Evolutionary conservation across 371 early-diverging fungal genomes (phyloP), one percentile per base, ranked within the genome.

Genomic region (Mortierella sp.): DNA sequence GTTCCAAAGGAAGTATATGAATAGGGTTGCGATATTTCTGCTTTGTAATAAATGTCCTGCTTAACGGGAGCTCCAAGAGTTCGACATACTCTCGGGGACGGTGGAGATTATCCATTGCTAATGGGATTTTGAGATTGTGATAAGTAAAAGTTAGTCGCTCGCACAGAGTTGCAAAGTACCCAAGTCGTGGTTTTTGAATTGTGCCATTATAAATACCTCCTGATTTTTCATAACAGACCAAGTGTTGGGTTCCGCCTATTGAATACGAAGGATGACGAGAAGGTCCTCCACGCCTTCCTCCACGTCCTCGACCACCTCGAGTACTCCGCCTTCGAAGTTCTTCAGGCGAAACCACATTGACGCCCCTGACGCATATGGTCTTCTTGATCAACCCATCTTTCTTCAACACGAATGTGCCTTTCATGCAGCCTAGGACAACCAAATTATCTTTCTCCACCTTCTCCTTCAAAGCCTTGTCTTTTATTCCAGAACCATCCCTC

Each of bases 381-480:
- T 89, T 90, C 66, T 91, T 91, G 63, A 89, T 85, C n/a, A 91
- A 68, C 2, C 91, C 91, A 55, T 89, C 84, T 50, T 80, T 81
- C 67, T 89, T 91, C 67, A 89, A 85, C 0, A 88, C 87, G 63
- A 87, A 91, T 6, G 86, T 80, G 1, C 86, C 75, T 2, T 83
- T 80, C 59, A 83, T 77, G 28, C 84, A 86, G 22, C 78, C 75
- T 33, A 67, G 50, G n/a, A 78, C 79, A 33, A 76, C 59, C 47
- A 80, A 36, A 10, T 61, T 59, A 22, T 75, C 73, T 33, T 69
- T 58, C 22, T 64, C 58, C 38, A 78, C 70, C 21, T 63, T 65
- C 7, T 67, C 57, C 33, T 32, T 65, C 45, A 59, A 70, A 48
- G 57, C 67, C 60, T 63, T 58, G 41, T 68, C 77, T 52, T 50